Evolutionary conservation across 306 rosid species (phyloP).

Genomic region (Parietaria judaica): DNA sequence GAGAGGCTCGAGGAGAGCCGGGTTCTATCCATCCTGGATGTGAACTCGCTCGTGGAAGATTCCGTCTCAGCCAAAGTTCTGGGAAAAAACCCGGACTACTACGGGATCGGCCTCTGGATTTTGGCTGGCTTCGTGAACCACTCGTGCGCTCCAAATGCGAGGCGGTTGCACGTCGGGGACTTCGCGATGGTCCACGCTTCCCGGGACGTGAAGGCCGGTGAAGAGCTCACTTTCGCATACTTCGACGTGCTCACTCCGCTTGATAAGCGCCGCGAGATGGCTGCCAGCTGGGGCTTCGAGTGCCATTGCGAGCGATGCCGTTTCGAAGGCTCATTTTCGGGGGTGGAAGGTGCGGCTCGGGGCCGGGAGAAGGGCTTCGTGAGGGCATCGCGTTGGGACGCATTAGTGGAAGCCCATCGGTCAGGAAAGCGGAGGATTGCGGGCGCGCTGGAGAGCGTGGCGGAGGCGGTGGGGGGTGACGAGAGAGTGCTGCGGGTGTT

Average conservation of each 20-base stretch:
- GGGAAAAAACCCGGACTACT: slow-evolving; percentile 58
- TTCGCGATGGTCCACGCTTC: slow-evolving; percentile 67
- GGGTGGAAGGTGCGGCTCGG: slow-evolving; percentile 47
- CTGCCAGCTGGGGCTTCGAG: slow-evolving; percentile 61
- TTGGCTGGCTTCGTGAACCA: slow-evolving; percentile 74
- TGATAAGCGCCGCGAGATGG: slow-evolving; percentile 48
- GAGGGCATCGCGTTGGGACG: slow-evolving; percentile 74
- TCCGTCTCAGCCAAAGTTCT: slow-evolving; percentile 54
- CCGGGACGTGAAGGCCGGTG: slow-evolving; percentile 70
- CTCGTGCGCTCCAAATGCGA: slow-evolving; percentile 65
- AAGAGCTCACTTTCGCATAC: slow-evolving; percentile 72
- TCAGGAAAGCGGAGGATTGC: slow-evolving; percentile 39
- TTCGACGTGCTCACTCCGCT: slow-evolving; percentile 42
- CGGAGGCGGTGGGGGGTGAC: slow-evolving; percentile 61
- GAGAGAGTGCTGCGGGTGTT: slow-evolving; percentile 54
- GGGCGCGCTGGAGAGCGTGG: slow-evolving; percentile 42
- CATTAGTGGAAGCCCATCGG: slow-evolving; percentile 39
- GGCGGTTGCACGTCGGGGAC: slow-evolving; percentile 76
- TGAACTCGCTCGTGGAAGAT: slow-evolving; percentile 71
- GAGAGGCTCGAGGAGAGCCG: slow-evolving; percentile 36
- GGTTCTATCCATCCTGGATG: slow-evolving; percentile 57
- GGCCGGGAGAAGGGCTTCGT: slow-evolving; percentile 60
- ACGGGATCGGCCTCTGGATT: slow-evolving; percentile 82
- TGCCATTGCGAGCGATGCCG: slow-evolving; percentile 74
- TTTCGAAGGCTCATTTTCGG: slow-evolving; percentile 45